A percentile compares a stretch with the other conserved stretches of the same genome.
These are phyloP conservation scores for Taphrina communis DNA, from an alignment of 1,139 yeast species.

Conservation along the genomic window DNA sequence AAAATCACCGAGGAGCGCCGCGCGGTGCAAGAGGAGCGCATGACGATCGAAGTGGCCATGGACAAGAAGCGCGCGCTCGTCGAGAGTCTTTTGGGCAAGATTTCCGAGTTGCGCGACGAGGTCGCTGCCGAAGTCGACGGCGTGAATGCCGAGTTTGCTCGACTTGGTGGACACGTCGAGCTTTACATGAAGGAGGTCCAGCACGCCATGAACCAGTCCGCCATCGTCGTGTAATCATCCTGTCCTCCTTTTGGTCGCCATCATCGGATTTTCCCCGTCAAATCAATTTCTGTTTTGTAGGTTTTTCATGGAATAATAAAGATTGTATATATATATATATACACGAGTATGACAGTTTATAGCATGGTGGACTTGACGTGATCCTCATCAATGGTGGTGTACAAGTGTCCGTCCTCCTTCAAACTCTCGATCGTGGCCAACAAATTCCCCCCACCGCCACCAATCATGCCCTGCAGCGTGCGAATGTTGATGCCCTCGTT, in stretches of 20 bases:
- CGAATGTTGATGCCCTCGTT: conserved; percentile 46
- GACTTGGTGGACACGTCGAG: conserved; percentile 61
- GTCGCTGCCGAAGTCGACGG: conserved; percentile 63
- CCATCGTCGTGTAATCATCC: conserved; percentile 16
- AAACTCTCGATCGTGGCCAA: conserved; percentile 43
- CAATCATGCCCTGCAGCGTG: conserved; percentile 42
- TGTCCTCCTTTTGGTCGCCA: not conserved
- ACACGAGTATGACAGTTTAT: not conserved
- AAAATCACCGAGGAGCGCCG: conserved; percentile 59
- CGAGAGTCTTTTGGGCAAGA: conserved; percentile 57
- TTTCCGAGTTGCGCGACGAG: conserved; percentile 54
- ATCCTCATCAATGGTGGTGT: conserved; percentile 47
- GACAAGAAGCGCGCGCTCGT: conserved; percentile 59
- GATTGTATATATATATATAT: no score
- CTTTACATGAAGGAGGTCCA: conserved; percentile 60
- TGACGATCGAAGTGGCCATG: conserved; percentile 61
- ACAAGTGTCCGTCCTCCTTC: conserved; percentile 45
- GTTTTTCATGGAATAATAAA: no score
- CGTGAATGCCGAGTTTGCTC: conserved; percentile 61
- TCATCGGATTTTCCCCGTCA: no score
- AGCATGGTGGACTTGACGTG: conserved; percentile 44
- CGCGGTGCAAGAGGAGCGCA: conserved; percentile 59
- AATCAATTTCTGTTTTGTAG: no score
- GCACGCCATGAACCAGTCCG: conserved; percentile 50
- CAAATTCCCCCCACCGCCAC: conserved; percentile 30